phyloP scores from a whole-genome alignment of 1,284 basidiomycete species.

The Ceratobasidium sp. region DNA sequence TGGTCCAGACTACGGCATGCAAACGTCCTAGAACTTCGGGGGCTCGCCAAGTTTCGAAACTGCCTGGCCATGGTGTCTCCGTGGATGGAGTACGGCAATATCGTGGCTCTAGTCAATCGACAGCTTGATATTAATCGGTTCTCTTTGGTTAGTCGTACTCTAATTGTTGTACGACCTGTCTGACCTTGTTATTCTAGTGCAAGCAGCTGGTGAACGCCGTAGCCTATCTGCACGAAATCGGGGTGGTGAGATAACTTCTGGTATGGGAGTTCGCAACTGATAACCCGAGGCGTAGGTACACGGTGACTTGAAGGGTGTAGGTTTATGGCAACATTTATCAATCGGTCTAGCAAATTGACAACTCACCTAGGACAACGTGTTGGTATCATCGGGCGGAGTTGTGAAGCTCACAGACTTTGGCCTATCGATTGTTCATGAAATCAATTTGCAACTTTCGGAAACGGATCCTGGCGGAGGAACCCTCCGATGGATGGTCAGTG shows the following conservation, averaged over 20 bases:
- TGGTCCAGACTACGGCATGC: conserved; percentile 23
- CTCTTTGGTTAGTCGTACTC: neutral
- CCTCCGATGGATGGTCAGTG: conserved; percentile 27
- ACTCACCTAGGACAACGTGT: neutral
- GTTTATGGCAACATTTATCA: neutral
- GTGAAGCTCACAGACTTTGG: conserved; percentile 35
- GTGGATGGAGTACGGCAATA: conserved; percentile 25
- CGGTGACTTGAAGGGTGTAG: conserved; percentile 36
- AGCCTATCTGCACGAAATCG: conserved; percentile 14
- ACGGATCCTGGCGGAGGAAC: conserved; percentile 30
- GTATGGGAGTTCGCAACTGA: neutral
- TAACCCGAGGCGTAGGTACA: neutral
- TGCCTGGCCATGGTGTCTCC: conserved; percentile 18
- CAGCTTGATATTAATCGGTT: neutral
- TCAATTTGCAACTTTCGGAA: neutral
- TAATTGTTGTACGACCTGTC: neutral
- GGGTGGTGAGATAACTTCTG: conserved; percentile 9
- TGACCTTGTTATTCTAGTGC: neutral
- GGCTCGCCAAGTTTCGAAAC: neutral
- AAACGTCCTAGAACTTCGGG: conserved; percentile 5
- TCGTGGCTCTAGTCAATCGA: neutral
- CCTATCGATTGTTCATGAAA: neutral
- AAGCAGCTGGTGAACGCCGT: conserved; percentile 14
- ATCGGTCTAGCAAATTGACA: neutral
- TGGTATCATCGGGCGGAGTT: conserved; percentile 16